Evolutionary conservation across 2,329 filamentous ascomycete species (phyloP), one percentile per base, ranked within the genome.

Genomic region (Teratosphaeria epicoccoides): DNA sequence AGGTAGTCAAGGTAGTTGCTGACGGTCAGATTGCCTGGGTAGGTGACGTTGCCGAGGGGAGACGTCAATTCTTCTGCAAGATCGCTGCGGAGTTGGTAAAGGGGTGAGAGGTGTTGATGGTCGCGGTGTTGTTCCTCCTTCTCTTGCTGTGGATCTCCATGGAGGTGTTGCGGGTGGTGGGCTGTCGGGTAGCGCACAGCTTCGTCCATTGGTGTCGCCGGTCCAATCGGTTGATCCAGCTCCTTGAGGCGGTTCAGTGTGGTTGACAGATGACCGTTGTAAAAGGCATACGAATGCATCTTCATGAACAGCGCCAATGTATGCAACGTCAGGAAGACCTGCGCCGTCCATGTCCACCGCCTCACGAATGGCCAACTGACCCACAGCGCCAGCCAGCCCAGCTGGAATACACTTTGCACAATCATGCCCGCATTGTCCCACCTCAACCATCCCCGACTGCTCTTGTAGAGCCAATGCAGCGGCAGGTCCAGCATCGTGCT

Each of bases 231-330:
- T 52, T 80, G 71, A 68, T 98, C 93, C 28, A 98, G 82, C 40
- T 82, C 82, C 51, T 80, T 81, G 11, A 98, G 76, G 10, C 88
- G 84, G 65, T 85, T 83, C 68, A 94, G 81, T 0, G 88, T 94
- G 68, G 93, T 88, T 59, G 85, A 87, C 14, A 98, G 76, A 68
- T 98, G 93, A 10, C 93, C 93, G 63, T 96, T 97, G 74, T 98
- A 98, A 69, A 97, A 98, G 23, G 88, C 87, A 65, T 95, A 98
- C 5, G 90, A 96, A 69, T 98, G 93, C 82, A 97, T 93, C 76
- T 98, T 98, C 93, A 98, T 98, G 48, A 96, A 82, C 20, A 98
- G 77, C 6, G 88, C 85, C 70, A 98, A 82, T 43, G 89, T 85
- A 70, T 98, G 93, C 28, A 98, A 76, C 10, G 90, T 85, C 61